Base-by-base conservation (phyloP, 257 asterid species). In the Rhazya stricta region DNA sequence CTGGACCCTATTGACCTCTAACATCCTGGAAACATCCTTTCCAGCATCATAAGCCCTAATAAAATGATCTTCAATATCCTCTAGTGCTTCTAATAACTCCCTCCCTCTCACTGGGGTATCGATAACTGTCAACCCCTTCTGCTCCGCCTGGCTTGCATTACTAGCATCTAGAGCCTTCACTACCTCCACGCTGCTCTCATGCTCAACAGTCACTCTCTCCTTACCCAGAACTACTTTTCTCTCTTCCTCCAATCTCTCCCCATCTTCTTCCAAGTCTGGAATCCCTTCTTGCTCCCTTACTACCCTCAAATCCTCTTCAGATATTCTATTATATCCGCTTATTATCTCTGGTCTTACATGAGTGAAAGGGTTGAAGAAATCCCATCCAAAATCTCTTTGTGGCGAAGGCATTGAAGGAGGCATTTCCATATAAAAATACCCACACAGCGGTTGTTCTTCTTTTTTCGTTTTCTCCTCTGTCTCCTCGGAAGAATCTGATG, bases 271-370 rank as follows among this genome's bases (percentile, higher is more conserved):
- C 77, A 94, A 87, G 72, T 94, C 97, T 7, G 99, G 97, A 36
- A 92, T 90, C 0, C 99, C 99, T 71, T 94, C 97, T 78, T 86
- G 85, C 51, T 94, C 96, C 51, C 97, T 94, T n/a, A 94, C 96
- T 19, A 76, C 95, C 85, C 87, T 90, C 74, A 92, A 76, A 62
- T 92, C 96, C 85, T 90, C 99, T 72, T 92, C 99, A 19, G 97
- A 89, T 58, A 89, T 87, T 53, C 90, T 83, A 67, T 80, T 88
- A 41, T 85, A 88, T 32, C 83, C 93, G 77, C 74, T 89, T 62
- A 86, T 32, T 0, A 84, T 78, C 67, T 93, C 98, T 23, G 92
- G 87, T 73, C 96, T 83, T 23, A 82, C 90, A 61, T 63, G 82
- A 42, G 63, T 60, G 71, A 90, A 94, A 75, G 99, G 99, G 84